Evolutionary conservation across 371 early-diverging fungal species (phyloP), one percentile per base, ranked within the genome.

Genomic region (Lichtheimia ornata): DNA sequence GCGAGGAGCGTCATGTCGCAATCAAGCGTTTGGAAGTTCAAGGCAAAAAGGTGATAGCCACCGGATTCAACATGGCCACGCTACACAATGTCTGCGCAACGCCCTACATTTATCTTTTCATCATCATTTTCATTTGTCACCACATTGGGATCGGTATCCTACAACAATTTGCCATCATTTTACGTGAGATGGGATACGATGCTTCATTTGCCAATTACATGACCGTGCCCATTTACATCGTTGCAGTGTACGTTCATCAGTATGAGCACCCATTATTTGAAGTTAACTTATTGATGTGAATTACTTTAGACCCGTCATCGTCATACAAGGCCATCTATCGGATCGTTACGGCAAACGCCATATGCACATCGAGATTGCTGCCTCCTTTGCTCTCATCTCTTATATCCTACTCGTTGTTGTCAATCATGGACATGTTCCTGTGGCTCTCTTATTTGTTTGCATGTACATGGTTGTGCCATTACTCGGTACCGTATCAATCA

Each of bases 401-500:
- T 81, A 85, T 49, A 78, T 85, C 59, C 44, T 90, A 24, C 76
- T 88, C 4, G 82, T 82, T 4, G 83, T 84, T 50, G 74, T 88
- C 54, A 70, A 73, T 44, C 73, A 67, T 2, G 77, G 76, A 9
- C 58, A 75, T 42, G 59, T 71, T 2, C 71, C 72, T 6, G 45
- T 66, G 3, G 59, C 60, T 9, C 61, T 73, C 18, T 56, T 76
- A 12, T 74, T 70, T 45, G 71, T 66, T 6, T 68, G 70, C 43
- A 69, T 69, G 24, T 72, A 74, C 53, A 61, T 76, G 65, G 61
- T 72, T 15, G 58, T 66, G 14, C 76, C 67, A 25, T 61, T 76
- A 14, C 73, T 66, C 50, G 69, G 75, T 59, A 63, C 67, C 25
- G 64, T 68, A 0, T 69, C 72, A 18, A 72, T 80, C 53, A 66